These are phyloP conservation scores for Neurospora sp. DNA, from an alignment of 2,329 filamentous ascomycete species.

Conservation along the genomic window DNA sequence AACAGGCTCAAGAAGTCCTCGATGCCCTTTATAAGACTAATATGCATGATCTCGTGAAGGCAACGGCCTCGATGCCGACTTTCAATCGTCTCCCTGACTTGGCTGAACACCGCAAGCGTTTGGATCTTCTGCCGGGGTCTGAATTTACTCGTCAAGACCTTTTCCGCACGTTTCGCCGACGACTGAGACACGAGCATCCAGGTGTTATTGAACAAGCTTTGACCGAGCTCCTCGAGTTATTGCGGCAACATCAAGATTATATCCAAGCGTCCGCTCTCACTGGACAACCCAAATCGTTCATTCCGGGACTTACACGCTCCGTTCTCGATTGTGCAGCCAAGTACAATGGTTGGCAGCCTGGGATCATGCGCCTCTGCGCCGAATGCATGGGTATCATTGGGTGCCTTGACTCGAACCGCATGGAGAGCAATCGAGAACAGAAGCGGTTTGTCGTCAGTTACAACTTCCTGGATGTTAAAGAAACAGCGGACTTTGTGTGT, in stretches of 20 bases:
- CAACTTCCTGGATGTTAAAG: conserved; percentile 70
- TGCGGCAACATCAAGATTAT: conserved; percentile 63
- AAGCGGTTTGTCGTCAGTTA: conserved; percentile 76
- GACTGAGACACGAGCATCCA: conserved; percentile 73
- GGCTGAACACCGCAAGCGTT: conserved; percentile 52
- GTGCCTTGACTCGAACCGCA: conserved; percentile 80
- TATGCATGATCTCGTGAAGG: conserved; percentile 48
- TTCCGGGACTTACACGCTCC: conserved; percentile 62
- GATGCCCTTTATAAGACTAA: conserved; percentile 55
- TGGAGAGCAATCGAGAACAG: conserved; percentile 70
- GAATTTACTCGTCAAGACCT: conserved; percentile 43
- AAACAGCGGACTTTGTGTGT: conserved; percentile 77
- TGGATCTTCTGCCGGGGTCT: conserved; percentile 45
- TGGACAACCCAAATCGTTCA: conserved; percentile 70
- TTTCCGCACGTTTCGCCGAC: conserved; percentile 58
- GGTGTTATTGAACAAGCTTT: conserved; percentile 78
- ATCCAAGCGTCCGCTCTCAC: conserved; percentile 71
- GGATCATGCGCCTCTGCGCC: conserved; percentile 64
- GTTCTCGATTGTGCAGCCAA: conserved; percentile 79
- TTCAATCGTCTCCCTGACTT: conserved; percentile 61
- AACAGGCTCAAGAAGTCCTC: conserved; percentile 53
- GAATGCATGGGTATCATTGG: conserved; percentile 82
- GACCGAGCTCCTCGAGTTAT: conserved; percentile 62
- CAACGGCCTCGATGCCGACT: conserved; percentile 69
- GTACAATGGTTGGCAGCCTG: conserved; percentile 57